phyloP scores from a whole-genome alignment of 768 basidiomycete species.

The Coprinopsis marcescibilis region DNA sequence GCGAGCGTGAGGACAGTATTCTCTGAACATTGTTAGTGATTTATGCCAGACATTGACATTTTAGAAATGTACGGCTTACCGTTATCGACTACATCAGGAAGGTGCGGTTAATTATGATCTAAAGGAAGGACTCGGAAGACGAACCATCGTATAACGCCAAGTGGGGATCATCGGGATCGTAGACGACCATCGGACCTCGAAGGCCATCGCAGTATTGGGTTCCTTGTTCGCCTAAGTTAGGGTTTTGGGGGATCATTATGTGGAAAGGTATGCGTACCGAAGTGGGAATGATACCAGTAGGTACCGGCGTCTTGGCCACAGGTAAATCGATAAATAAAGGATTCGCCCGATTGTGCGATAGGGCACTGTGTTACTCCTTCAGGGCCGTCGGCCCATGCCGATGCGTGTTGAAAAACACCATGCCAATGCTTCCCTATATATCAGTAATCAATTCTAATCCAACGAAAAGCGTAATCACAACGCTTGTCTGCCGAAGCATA shows the following conservation, averaged over 20 bases:
- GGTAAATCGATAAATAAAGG: constrained; percentile 36
- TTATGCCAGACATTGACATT: neutral
- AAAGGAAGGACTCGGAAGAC: neutral
- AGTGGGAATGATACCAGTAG: constrained; percentile 34
- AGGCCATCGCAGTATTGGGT: constrained; percentile 13
- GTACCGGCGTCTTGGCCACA: constrained; percentile 35
- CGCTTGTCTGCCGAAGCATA: constrained; percentile 34
- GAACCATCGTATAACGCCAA: constrained; percentile 22
- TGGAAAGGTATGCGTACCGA: constrained; percentile 17
- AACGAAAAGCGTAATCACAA: constrained; percentile 23
- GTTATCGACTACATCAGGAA: constrained; percentile 6
- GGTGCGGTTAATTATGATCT: neutral
- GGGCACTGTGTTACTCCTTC: constrained; percentile 39
- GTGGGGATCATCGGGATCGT: constrained; percentile 17
- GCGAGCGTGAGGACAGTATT: constrained; percentile 42
- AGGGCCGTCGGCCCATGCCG: constrained; percentile 28
- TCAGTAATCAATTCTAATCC: neutral
- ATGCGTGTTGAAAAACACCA: constrained; percentile 26
- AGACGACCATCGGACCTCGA: constrained; percentile 11
- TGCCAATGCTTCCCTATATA: constrained; percentile 25
- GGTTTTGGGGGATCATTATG: neutral
- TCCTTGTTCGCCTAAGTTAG: neutral
- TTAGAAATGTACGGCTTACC: constrained; percentile 1
- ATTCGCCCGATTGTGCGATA: constrained; percentile 29
- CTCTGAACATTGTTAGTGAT: constrained; percentile 16